Evolutionary conservation across 495 filamentous ascomycete genomes (phyloP), one percentile per base, ranked within the genome.

Genomic region (Pyrenula aspistea): DNA sequence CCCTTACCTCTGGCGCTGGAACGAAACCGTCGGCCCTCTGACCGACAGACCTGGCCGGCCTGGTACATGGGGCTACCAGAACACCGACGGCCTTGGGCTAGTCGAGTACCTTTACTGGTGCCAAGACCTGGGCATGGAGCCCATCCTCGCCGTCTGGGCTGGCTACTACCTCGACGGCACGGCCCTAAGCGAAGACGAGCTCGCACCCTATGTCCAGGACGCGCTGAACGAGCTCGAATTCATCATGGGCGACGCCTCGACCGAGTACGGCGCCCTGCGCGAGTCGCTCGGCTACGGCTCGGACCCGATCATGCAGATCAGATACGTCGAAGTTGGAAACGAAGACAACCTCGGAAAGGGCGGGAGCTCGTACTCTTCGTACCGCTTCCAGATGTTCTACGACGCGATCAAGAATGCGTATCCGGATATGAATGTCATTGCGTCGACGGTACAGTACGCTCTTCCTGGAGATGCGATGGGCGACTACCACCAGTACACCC

Each of bases 41-140:
- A 80, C 77, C 24, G 67, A 85, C 51, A 74, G 85, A 10, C 81
- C 83, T 0, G 84, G 84, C 25, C 72, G 80, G 57, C 66, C 77
- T 15, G 83, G 78, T 24, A 69, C 77, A 48, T 88, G 85, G 85
- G 67, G 66, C 22, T 86, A 85, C 56, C 68, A 78, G 22, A 78
- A 83, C 47, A 83, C 79, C 3, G 77, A 85, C 56, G 84, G 83
- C 0, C 64, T 87, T 8, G 85, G 84, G 15, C 68, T 79, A 19
- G 52, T 80, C 36, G 85, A 87, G 61, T 87, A 85, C 63, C 72
- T 87, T 48, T 69, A 82, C 63, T 87, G 83, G 78, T 78, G 77
- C 36, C 78, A 85, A 59, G 83, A 87, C 57, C 74, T 85, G 65
- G 68, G 70, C 20, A 72, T 84, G 62, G 76, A 78, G 25, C 72